phyloP scores from a whole-genome alignment of 2,329 filamentous ascomycete species.

The Dothistroma pini region DNA sequence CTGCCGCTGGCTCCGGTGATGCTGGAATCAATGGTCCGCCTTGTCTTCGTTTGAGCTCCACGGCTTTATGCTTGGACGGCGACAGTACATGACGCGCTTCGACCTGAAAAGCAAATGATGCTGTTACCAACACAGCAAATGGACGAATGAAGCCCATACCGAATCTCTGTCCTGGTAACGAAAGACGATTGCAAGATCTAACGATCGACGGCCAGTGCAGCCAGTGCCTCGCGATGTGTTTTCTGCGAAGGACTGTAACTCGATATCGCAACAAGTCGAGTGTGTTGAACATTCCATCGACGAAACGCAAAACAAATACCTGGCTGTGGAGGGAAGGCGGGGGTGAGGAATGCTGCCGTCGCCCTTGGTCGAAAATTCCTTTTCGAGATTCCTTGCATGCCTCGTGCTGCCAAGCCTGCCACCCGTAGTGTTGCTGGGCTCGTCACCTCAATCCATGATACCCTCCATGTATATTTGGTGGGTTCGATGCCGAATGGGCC shows the following conservation, averaged over 20 bases:
- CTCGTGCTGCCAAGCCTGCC: slow-evolving; percentile 16
- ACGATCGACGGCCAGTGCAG: slow-evolving; percentile 17
- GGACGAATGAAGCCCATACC: slow-evolving; percentile 25
- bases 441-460: background rate
- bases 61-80: slow-evolving; percentile 32
- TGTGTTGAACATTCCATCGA: slow-evolving; percentile 26
- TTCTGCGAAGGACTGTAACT: slow-evolving; percentile 1
- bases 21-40: slow-evolving; percentile 20
- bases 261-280: slow-evolving; percentile 4
- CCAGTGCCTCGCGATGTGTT: slow-evolving; percentile 18
- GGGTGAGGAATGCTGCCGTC: slow-evolving; percentile 27
- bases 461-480: background rate
- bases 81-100: slow-evolving; percentile 21
- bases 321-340: slow-evolving; percentile 21
- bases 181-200: slow-evolving; percentile 5
- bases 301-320: slow-evolving; percentile 32
- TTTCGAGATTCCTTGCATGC: slow-evolving; percentile 15
- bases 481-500: background rate
- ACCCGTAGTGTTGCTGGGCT: background rate
- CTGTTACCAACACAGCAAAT: slow-evolving; percentile 15
- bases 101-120: slow-evolving; percentile 18
- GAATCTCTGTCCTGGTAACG: background rate
- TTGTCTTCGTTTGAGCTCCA: slow-evolving; percentile 27
- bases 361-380: slow-evolving; percentile 9
- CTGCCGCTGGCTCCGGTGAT: slow-evolving; percentile 14